Evolutionary conservation across 176 grass and related monocot genomes (phyloP).

Genomic region (Oryza meridionalis): DNA sequence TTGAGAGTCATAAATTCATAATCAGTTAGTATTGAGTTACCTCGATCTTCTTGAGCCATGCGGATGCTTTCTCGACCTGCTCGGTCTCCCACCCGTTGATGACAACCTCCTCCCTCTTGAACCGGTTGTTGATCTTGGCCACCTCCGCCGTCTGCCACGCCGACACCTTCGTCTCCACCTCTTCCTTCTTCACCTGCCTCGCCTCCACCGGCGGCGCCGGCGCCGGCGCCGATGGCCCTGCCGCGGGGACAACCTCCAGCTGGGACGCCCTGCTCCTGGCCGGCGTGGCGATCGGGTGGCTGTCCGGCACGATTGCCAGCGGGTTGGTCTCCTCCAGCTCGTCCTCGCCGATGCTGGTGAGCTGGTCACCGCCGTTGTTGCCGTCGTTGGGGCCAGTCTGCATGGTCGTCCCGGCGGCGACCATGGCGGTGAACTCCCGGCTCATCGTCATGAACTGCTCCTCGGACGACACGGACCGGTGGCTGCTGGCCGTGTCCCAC

Average conservation of each 20-base stretch:
- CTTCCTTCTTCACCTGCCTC: constrained; percentile 83
- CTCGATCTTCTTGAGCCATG: constrained; percentile 90
- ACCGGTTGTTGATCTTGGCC: constrained; percentile 90
- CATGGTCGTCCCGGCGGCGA: constrained; percentile 70
- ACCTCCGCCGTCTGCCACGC: constrained; percentile 93
- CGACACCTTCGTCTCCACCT: constrained; percentile 89
- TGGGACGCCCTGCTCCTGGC: constrained; percentile 30
- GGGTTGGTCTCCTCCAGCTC: constrained; percentile 94
- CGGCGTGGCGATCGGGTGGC: constrained; percentile 72
- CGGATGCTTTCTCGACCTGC: constrained; percentile 71
- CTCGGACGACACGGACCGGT: constrained; percentile 56
- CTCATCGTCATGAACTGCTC: constrained; percentile 79
- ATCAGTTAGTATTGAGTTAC: constrained; percentile 34
- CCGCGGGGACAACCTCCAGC: constrained; percentile 46
- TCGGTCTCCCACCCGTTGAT: constrained; percentile 92
- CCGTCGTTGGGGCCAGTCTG: constrained; percentile 36
- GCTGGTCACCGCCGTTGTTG: constrained; percentile 25
- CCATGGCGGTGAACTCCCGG: constrained; percentile 77
- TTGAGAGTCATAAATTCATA: neutral
- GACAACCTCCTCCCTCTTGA: constrained; percentile 86
- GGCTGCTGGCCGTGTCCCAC: constrained; percentile 77
- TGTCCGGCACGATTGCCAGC: constrained; percentile 81
- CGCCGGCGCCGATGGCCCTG: neutral
- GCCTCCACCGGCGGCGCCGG: constrained; percentile 50
- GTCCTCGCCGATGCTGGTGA: constrained; percentile 72